Evolutionary conservation across 768 basidiomycete species (phyloP).

Genomic region (Tylopilus rubrobrunneus): DNA sequence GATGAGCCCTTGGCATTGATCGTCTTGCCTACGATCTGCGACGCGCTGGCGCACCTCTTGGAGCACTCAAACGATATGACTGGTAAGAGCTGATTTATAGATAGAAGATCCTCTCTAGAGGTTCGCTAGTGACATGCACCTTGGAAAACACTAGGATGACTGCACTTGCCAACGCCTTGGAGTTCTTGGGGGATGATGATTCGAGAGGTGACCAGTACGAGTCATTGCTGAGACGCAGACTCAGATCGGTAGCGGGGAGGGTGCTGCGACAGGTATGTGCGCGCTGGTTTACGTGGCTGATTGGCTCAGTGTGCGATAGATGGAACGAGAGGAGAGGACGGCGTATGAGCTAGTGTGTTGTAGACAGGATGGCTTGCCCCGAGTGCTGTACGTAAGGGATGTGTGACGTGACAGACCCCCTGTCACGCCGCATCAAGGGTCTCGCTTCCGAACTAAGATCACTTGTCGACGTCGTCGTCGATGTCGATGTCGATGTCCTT

Average conservation of each 20-base stretch:
- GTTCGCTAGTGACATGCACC: constrained; percentile 9
- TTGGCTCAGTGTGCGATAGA: constrained; percentile 7
- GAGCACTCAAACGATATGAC: constrained; percentile 19
- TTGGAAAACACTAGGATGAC: constrained; percentile 43
- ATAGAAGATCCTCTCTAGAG: background rate
- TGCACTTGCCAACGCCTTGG: constrained; percentile 40
- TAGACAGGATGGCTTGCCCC: constrained; percentile 5
- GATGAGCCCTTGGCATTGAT: constrained; percentile 51
- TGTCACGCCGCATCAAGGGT: constrained; percentile 12
- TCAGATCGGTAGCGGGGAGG: constrained; percentile 23
- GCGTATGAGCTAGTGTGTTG: constrained; percentile 22
- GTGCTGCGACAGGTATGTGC: constrained; percentile 29
- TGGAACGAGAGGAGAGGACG: background rate
- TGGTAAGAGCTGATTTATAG: constrained; percentile 23
- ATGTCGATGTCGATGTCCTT: background rate
- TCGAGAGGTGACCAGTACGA: constrained; percentile 21
- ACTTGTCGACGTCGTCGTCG: background rate
- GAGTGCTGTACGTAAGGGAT: constrained; percentile 17
- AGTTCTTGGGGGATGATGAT: constrained; percentile 20
- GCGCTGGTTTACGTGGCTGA: background rate
- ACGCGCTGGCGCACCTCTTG: constrained; percentile 41
- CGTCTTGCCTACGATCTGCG: constrained; percentile 46
- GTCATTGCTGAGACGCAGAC: constrained; percentile 28
- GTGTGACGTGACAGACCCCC: constrained; percentile 22
- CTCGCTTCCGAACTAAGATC: constrained; percentile 17